These are phyloP conservation scores for Chytriomyces sp. DNA, from an alignment of 192 early-diverging fungal genomes.

Conservation along the genomic window DNA sequence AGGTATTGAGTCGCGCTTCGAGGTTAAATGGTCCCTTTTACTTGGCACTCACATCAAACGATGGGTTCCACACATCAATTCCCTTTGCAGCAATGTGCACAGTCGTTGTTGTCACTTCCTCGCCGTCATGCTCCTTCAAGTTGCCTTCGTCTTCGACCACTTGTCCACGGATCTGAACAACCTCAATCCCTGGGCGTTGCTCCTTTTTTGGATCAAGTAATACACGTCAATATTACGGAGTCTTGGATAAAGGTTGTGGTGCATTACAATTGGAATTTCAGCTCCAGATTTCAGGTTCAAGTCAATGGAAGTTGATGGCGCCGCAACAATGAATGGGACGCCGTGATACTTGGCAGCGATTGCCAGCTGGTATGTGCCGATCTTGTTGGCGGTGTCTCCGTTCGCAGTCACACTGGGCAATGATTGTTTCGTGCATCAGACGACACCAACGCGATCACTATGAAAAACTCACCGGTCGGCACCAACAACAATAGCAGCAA, in stretches of 20 bases:
- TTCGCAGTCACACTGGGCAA: slow-evolving; percentile 78
- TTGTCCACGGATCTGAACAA: slow-evolving; percentile 68
- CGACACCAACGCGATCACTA: not conserved
- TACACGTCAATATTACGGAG: too few species aligned
- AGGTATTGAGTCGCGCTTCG: not conserved
- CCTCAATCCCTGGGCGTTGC: slow-evolving; percentile 76
- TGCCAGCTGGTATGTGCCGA: slow-evolving; percentile 97
- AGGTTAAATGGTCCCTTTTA: not conserved
- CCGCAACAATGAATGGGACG: slow-evolving; percentile 94
- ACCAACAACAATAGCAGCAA: slow-evolving; percentile 91
- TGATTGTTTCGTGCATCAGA: not conserved
- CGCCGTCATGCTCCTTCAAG: slow-evolving; percentile 46
- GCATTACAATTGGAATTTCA: slow-evolving; percentile 76
- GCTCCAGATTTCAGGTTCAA: slow-evolving; percentile 68
- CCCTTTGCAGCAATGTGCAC: slow-evolving; percentile 83
- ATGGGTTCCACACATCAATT: slow-evolving; percentile 94
- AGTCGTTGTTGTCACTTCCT: slow-evolving; percentile 43
- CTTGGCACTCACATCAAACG: slow-evolving; percentile 77
- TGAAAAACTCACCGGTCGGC: slow-evolving; percentile 74
- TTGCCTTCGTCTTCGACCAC: slow-evolving; percentile 51
- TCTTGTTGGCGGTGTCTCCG: slow-evolving; percentile 98
- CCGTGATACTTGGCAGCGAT: slow-evolving; percentile 86
- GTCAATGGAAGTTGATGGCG: slow-evolving; percentile 91
- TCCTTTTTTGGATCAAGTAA: slow-evolving; percentile 25
- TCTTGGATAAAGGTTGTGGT: not conserved